phyloP scores from a whole-genome alignment of 805 yeast genomes.

The Candida rishiriensis region DNA sequence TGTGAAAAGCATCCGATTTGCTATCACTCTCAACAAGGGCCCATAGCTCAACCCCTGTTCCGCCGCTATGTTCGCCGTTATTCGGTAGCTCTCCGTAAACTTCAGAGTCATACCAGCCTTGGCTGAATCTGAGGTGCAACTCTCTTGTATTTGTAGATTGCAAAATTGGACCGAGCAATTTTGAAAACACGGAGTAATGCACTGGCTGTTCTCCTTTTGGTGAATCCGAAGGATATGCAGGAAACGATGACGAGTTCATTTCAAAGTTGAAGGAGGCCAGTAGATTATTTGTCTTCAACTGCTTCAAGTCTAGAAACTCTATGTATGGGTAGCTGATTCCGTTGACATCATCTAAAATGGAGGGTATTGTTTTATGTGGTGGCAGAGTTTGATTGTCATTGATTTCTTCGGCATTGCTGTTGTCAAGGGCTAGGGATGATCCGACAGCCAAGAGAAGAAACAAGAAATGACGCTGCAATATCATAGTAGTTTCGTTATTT shows the following conservation, averaged over 20 bases:
- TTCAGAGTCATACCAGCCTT: conserved; percentile 93
- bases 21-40: conserved; percentile 68
- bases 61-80: conserved; percentile 73
- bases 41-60: conserved; percentile 94
- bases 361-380: not conserved
- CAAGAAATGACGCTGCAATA: no score
- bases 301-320: conserved; percentile 60
- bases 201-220: conserved; percentile 11
- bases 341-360: not conserved
- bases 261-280: conserved; percentile 70
- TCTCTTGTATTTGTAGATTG: conserved; percentile 64
- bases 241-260: conserved; percentile 44
- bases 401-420: no score
- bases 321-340: conserved; percentile 40
- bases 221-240: conserved; percentile 15
- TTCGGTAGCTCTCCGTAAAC: conserved; percentile 80
- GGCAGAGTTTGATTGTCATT: no score
- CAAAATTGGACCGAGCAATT: conserved; percentile 72
- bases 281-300: conserved; percentile 68
- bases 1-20: conserved; percentile 47
- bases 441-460: no score
- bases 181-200: conserved; percentile 73
- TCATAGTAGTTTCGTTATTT: no score
- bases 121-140: conserved; percentile 80
- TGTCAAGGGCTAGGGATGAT: no score